Evolutionary conservation across 2,329 filamentous ascomycete species (phyloP), one percentile per base, ranked within the genome.

Genomic region (Corynespora cassiicola): DNA sequence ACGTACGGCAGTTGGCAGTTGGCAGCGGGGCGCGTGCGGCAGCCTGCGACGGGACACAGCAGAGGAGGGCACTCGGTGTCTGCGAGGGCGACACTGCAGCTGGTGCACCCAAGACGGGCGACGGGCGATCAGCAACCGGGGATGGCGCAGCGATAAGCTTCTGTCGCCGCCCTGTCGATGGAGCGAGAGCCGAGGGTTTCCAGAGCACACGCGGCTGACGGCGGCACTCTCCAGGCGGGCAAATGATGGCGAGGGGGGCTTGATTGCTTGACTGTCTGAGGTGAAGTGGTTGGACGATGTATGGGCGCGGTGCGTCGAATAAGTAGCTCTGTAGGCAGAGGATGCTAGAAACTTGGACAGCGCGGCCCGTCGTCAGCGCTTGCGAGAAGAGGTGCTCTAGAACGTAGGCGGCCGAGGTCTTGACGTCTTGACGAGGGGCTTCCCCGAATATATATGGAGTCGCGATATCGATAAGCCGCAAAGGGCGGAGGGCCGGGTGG

Each of bases 161-260:
- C 45, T 34, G 33, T 45, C 26, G 46, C 30, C 41, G 39, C 46
- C 20, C 35, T 36, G 28, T 25, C 27, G 40, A 30, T 18, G 37
- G 31, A 34, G 39, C 28, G 26, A 59, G 45, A 61, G 65, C 65
- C 65, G 63, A 58, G 49, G 39, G 34, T 63, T 63, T 61, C 61
- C 62, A 54, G 38, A 30, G 31, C 16, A 23, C 36, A 32, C 17
- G 50, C 61, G 63, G 63, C 51, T 63, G 48, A 49, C 43, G 39
- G 54, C 61, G 61, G 63, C 54, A 50, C 33, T 37, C 36, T 20
- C 34, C 44, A 39, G n/a, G n/a, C n/a, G n/a, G n/a, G n/a, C n/a
- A n/a, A n/a, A n/a, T 25, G 11, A 16, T 9, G 3, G 10, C 17
- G 34, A 19, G 14, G 18, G 8, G 10, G 33, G 16, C 12, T 11